phyloP scores from a whole-genome alignment of 371 early-diverging fungal genomes.

The Lichtheimia ornata region DNA sequence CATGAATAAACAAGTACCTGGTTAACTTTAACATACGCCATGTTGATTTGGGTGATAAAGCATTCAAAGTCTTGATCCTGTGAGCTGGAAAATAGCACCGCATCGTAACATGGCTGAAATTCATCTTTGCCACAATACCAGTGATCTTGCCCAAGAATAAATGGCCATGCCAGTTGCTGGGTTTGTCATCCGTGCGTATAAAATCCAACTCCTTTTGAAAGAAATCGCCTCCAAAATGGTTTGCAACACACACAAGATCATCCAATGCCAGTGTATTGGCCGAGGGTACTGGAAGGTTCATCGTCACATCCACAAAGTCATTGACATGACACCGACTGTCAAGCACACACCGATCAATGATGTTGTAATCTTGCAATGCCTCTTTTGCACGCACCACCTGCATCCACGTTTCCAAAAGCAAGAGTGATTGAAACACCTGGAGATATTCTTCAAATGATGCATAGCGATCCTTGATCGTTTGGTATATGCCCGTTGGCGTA shows the following conservation, averaged over 20 bases:
- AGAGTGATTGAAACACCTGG: conserved; percentile 75
- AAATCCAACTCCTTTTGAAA: conserved; percentile 21
- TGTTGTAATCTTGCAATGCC: conserved; percentile 51
- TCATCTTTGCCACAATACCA: conserved; percentile 42
- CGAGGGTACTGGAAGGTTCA: conserved; percentile 37
- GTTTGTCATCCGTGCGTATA: background rate
- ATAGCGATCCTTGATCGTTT: conserved; percentile 62
- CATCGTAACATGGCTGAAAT: conserved; percentile 45
- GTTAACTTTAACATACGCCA: conserved; percentile 38
- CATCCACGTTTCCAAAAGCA: conserved; percentile 86
- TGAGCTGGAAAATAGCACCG: conserved; percentile 49
- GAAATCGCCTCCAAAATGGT: conserved; percentile 49
- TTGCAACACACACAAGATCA: conserved; percentile 53
- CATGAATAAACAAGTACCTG: conserved; percentile 24
- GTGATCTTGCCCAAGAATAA: conserved; percentile 67
- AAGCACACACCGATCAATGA: conserved; percentile 46
- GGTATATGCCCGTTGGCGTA: conserved; percentile 21
- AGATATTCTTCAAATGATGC: conserved; percentile 62
- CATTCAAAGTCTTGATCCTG: conserved; percentile 44
- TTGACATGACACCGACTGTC: conserved; percentile 67
- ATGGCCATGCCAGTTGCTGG: conserved; percentile 26
- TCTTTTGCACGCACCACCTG: conserved; percentile 77
- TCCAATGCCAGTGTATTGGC: conserved; percentile 34
- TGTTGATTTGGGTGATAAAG: conserved; percentile 41
- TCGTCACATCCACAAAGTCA: conserved; percentile 74